These are phyloP conservation scores for Tanozyma kutaoensis DNA, from an alignment of 805 yeast genomes.

Conservation along the genomic window DNA sequence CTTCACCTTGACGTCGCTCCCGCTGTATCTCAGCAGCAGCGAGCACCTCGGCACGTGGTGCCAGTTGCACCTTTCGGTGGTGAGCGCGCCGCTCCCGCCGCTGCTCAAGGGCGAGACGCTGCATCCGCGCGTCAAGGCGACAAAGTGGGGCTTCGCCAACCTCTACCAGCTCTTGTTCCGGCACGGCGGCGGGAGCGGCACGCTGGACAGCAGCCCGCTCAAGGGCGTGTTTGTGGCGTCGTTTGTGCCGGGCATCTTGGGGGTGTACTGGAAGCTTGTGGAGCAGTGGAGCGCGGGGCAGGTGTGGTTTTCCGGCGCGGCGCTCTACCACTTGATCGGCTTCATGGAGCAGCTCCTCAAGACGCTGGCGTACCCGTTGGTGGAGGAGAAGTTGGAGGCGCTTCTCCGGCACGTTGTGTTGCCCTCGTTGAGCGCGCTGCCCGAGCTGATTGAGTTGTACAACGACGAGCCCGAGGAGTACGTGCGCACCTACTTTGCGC, in stretches of 20 bases:
- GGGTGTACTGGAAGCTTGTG: constrained; percentile 28
- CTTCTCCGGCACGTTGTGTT: constrained; percentile 24
- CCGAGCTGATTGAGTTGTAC: constrained; percentile 25
- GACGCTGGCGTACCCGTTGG: constrained; percentile 23
- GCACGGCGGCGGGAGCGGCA: constrained; percentile 29
- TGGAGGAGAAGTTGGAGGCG: constrained; percentile 26
- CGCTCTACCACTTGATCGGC: constrained; percentile 28
- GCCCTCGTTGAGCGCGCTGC: constrained; percentile 26
- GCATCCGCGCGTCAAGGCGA: constrained; percentile 20
- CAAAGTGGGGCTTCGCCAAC: constrained; percentile 33
- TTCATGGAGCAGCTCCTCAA: constrained; percentile 26
- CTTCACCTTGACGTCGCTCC: constrained; percentile 22
- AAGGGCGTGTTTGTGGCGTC: constrained; percentile 10
- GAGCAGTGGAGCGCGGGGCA: constrained; percentile 25
- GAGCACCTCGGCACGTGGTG: constrained; percentile 28
- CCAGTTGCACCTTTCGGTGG: constrained; percentile 21
- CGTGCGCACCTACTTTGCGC: constrained; percentile 29
- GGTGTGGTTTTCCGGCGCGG: constrained; percentile 26
- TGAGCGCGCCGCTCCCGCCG: constrained; percentile 25
- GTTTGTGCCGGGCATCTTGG: constrained; percentile 26
- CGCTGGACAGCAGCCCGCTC: constrained; percentile 10
- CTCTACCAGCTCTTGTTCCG: constrained; percentile 25
- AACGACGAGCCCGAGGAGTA: constrained; percentile 35
- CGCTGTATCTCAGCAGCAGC: constrained; percentile 22
- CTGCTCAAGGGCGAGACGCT: constrained; percentile 11